These are phyloP conservation scores for Backusella tarrabulga DNA, from an alignment of 192 early-diverging fungal species.

Conservation along the genomic window DNA sequence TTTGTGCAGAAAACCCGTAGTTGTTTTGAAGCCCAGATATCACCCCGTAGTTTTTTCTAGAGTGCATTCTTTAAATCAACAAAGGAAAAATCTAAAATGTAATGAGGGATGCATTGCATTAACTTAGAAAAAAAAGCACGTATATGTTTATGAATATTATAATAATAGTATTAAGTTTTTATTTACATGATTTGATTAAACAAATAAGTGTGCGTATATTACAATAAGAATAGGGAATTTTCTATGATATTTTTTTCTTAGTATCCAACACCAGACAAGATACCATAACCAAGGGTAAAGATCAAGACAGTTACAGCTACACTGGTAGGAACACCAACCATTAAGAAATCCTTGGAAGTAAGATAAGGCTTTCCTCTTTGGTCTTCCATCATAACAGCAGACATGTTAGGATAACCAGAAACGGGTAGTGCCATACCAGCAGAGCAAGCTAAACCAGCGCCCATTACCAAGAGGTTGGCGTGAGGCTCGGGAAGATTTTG, in stretches of 20 bases:
- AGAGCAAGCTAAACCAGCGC: conserved; percentile 51
- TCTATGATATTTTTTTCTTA: conserved; percentile 17
- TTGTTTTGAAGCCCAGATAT: no score
- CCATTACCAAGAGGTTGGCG: conserved; percentile 70
- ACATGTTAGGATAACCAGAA: conserved; percentile 79
- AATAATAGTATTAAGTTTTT: background rate
- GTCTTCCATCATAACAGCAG: conserved; percentile 68
- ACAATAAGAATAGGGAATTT: conserved; percentile 21
- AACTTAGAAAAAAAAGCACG: background rate
- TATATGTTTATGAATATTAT: background rate
- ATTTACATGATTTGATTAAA: background rate
- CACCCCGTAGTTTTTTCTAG: no score
- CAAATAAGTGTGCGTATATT: background rate
- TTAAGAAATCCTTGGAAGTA: conserved; percentile 61
- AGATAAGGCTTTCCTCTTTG: conserved; percentile 66
- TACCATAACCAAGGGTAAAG: conserved; percentile 61
- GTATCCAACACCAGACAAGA: conserved; percentile 46
- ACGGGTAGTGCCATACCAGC: conserved; percentile 57
- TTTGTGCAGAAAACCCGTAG: no score
- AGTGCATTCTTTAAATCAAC: no score
- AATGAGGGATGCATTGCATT: background rate
- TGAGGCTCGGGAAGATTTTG: conserved; percentile 62
- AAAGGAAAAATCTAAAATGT: background rate
- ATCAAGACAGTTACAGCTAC: conserved; percentile 55
- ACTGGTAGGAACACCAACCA: conserved; percentile 58